Evolutionary conservation across 495 filamentous ascomycete genomes (phyloP), one percentile per base, ranked within the genome.

Genomic region (Penicillium tannophilum): DNA sequence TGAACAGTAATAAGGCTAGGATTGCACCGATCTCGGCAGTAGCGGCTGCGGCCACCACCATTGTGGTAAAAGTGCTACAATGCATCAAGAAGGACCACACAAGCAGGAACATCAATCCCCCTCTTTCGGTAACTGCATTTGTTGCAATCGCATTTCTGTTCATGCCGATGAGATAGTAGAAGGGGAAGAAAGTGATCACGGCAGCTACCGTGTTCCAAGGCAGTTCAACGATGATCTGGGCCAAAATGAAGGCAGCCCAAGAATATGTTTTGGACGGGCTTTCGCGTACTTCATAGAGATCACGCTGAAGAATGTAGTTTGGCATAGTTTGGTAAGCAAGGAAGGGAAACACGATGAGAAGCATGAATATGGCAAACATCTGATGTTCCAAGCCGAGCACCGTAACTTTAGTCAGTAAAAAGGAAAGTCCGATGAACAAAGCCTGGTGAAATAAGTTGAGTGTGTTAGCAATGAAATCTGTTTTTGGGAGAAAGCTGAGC

Each of bases 401-500:
- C 0, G 82, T 79, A 68, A 85, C 88, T 44, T 79, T 72, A 0
- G 87, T 79, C 16, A 85, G 77, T 79, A 82, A 90, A 74, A 95
- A 92, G 53, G 88, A 88, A 74, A 94, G 89, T n/a, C 90, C 90
- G 66, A 91, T 90, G 73, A 93, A 93, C 12, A 93, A 77, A 23
- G 26, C 46, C 46, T 49, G 8, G 33, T 0, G 3, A 49, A 49
- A 12, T 8, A 49, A 31, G 16, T 14, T 24, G 6, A 8, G 6
- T 16, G 9, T 10, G 24, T 49, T 26, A 49, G 46, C 12, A 48
- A 30, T 9, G 31, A n/a, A 44, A 44, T 44, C 7, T 19, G 4
- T 3, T 20, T 9, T 19, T 44, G 1, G n/a, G 1, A 19, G 5
- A 19, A 20, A 20, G 1, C 16, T 19, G 14, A 6, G n/a, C n/a